Base-by-base conservation (phyloP, 352 stramenopile species). In the Pythium brassicae region DNA sequence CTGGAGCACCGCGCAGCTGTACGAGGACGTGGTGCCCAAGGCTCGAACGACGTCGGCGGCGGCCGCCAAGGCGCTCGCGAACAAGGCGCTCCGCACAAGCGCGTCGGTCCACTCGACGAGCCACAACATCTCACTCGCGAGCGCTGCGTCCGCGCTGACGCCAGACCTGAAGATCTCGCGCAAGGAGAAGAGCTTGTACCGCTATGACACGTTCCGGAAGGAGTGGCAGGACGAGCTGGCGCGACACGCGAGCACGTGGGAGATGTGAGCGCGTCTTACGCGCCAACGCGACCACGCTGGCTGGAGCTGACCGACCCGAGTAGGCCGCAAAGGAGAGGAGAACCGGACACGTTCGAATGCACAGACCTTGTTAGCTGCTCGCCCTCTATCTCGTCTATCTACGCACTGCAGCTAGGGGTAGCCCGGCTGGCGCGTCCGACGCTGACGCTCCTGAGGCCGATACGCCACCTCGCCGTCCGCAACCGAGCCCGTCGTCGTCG, bases 1-100 rank as follows among this genome's bases (percentile, higher is more conserved):
- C 23, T 92, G 80, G 80, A 82, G 78, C 59, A 94, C 83, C 3
- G 70, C 88, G 26, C 78, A 92, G 63, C 63, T 92, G 20, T 90
- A 92, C 57, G 83, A 87, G 34, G 67, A 77, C 12, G 56, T 29
- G 14, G 25, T 65, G 43, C 42, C 48, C 14, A 63, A 60, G 43
- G 12, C 40, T 5, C 59, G 39, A 6, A 55, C 65, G 20, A 43
- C 53, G 52, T 67, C 55, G 10, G 50, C 57, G 0, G 62, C 53
- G 4, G 29, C 50, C 43, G 54, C 51, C 4, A 67, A 65, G 20
- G 51, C 52, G 2, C 68, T 59, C 17, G 42, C 57, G 32, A 64
- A 46, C 29, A 58, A 40, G 32, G 46, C 35, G n/a, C 35, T 40
- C 14, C 39, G 57, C 57, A 57, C 44, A 17, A 46, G 19, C 39